Evolutionary conservation across 306 rosid species (phyloP), one percentile per base, ranked within the genome.

Genomic region (Cicer chorassanicum): DNA sequence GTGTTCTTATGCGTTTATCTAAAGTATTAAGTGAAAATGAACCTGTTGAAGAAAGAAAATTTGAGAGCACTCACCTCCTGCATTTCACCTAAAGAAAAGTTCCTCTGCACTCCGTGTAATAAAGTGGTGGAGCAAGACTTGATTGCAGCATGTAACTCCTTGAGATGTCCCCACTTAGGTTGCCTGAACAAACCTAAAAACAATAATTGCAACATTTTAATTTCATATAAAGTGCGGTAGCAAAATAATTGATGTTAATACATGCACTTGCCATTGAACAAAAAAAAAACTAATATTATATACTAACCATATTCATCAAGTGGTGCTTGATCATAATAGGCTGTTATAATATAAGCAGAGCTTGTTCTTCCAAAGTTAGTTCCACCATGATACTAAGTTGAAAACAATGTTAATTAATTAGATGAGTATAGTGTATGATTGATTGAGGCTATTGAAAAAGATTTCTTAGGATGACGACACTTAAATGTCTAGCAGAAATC

Each of bases 161-260:
- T 88, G 21, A 91, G 86, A 82, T 91, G 93, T 21, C 89, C 96
- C 83, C 82, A 88, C 77, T 91, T 91, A 1, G 96, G 96, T 21
- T 91, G 92, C 70, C 97, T 81, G 39, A 84, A 41, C 50, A 86
- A 74, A n/a, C 97, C 97, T 91, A 70, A 78, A n/a, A 41, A 34
- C n/a, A 14, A 56, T 41, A 55, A 36, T 73, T 68, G 65, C 36
- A 68, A 51, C 42, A 55, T 56, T 46, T 44, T 6, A 56, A 51
- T 13, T 53, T 71, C 9, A 48, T 57, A 19, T 36, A 5, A 40
- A 34, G 65, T 45, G 57, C 10, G 62, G 8, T 46, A 43, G 3
- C 24, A 59, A 43, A 8, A 29, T 16, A 56, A 38, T 19, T 13
- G 7, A 36, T 2, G 16, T 29, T 29, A 9, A 29, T 29, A 9